phyloP scores from a whole-genome alignment of 768 basidiomycete genomes.

The Lactarius akahatsu region DNA sequence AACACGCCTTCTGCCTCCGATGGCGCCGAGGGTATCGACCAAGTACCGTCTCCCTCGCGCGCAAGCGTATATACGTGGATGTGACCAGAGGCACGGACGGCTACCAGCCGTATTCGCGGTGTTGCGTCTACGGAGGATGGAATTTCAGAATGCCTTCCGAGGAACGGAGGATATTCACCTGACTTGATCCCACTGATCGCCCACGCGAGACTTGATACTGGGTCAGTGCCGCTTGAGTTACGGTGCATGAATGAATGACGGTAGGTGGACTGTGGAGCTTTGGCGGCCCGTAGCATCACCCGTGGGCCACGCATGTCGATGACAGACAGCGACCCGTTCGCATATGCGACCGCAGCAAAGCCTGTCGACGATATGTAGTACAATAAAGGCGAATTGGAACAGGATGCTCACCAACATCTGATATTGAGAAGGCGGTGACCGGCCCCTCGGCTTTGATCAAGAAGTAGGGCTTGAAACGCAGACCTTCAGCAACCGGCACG shows the following conservation, averaged over 20 bases:
- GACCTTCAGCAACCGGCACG: conserved; percentile 40
- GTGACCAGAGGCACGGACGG: conserved; percentile 55
- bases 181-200: conserved; percentile 55
- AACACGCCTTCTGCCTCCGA: conserved; percentile 42
- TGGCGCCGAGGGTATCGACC: conserved; percentile 40
- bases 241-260: conserved; percentile 39
- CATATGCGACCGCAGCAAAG: conserved; percentile 73
- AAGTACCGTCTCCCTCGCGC: conserved; percentile 36
- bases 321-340: conserved; percentile 56
- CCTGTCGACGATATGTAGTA: conserved; percentile 43
- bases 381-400: not conserved
- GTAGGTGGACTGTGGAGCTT: conserved; percentile 41
- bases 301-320: conserved; percentile 75
- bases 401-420: conserved; percentile 63
- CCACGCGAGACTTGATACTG: conserved; percentile 62
- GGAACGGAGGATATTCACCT: conserved; percentile 39
- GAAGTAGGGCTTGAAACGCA: conserved; percentile 60
- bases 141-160: not conserved
- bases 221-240: conserved; percentile 43
- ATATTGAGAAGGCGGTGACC: conserved; percentile 57
- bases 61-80: conserved; percentile 57
- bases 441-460: conserved; percentile 52
- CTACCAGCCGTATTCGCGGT: conserved; percentile 59
- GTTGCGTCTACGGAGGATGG: conserved; percentile 40
- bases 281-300: conserved; percentile 54